A percentile compares a stretch with the other conserved stretches of the same genome.
Conservation (phyloP, 805 yeast species). For the Saturnispora dispora region DNA sequence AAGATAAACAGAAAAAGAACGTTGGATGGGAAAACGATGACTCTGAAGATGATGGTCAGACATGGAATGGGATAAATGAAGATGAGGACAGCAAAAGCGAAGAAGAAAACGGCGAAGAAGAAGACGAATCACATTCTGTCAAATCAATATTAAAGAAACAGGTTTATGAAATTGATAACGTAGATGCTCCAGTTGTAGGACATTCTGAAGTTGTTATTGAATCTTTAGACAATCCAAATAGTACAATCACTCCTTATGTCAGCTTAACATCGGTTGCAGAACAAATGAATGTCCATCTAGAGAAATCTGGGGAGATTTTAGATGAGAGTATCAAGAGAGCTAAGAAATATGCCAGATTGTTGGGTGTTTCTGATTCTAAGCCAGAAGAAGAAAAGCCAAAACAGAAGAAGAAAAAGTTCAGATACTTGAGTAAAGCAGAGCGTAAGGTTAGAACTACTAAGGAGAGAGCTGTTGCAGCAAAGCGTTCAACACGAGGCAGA, state of each 20-base stretch:
- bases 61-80: slow-evolving; percentile 37
- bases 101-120: slow-evolving; percentile 17
- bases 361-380: slow-evolving; percentile 42
- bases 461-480: slow-evolving; percentile 29
- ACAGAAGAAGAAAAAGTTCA: slow-evolving; percentile 67
- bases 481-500: slow-evolving; percentile 10
- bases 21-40: slow-evolving; percentile 16
- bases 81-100: slow-evolving; percentile 12
- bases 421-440: slow-evolving; percentile 77
- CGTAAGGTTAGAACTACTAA: slow-evolving; percentile 45
- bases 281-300: slow-evolving; percentile 62
- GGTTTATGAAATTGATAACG: slow-evolving; percentile 31
- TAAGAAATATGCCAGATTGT: slow-evolving; percentile 65
- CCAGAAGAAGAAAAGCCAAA: slow-evolving; percentile 26
- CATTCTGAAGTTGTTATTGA: slow-evolving; percentile 49
- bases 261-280: slow-evolving; percentile 39
- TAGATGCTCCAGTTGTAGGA: slow-evolving; percentile 34
- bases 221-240: slow-evolving; percentile 39
- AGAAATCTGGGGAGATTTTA: slow-evolving; percentile 57
- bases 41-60: slow-evolving; percentile 18
- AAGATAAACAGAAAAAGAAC: slow-evolving; percentile 3
- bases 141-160: slow-evolving; percentile 39
- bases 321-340: slow-evolving; percentile 72
- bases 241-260: slow-evolving; percentile 11
- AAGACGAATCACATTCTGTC: slow-evolving; percentile 13